These are phyloP conservation scores for Yamadazyma akitaensis DNA, from an alignment of 805 yeast species.

Conservation along the genomic window DNA sequence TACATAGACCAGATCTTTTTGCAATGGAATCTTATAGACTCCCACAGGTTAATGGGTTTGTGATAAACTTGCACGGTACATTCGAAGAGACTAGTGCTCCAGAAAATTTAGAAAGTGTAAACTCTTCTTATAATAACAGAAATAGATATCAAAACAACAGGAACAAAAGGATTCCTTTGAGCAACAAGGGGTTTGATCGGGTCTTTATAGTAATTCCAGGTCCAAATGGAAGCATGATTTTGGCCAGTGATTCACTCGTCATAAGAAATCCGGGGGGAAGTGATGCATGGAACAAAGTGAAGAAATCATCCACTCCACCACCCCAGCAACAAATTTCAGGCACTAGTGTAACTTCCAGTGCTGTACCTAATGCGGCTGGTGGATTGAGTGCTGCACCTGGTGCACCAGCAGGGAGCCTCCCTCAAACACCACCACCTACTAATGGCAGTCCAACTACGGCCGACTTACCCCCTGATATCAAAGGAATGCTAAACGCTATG, in stretches of 20 bases:
- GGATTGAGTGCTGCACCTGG: constrained; percentile 3
- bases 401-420: constrained; percentile 9
- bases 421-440: constrained; percentile 11
- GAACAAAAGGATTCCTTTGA: constrained; percentile 37
- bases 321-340: constrained; percentile 2
- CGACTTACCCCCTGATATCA: constrained; percentile 55
- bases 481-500: constrained; percentile 44
- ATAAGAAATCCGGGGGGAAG: constrained; percentile 58
- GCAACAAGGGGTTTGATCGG: constrained; percentile 81
- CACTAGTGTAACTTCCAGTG: not conserved
- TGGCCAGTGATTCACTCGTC: constrained; percentile 80
- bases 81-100: constrained; percentile 69
- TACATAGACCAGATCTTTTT: constrained; percentile 59
- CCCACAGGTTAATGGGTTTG: constrained; percentile 71
- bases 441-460: constrained; percentile 23
- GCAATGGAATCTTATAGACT: constrained; percentile 76
- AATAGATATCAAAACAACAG: constrained; percentile 16
- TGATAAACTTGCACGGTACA: constrained; percentile 79
- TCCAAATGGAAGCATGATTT: constrained; percentile 64
- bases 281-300: constrained; percentile 51
- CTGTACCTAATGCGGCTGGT: not conserved
- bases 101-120: constrained; percentile 24
- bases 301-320: constrained; percentile 9
- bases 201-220: constrained; percentile 73
- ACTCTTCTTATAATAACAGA: constrained; percentile 12